Evolutionary conservation across 345 rosid species (phyloP).

Genomic region (Corchorus olitorius): DNA sequence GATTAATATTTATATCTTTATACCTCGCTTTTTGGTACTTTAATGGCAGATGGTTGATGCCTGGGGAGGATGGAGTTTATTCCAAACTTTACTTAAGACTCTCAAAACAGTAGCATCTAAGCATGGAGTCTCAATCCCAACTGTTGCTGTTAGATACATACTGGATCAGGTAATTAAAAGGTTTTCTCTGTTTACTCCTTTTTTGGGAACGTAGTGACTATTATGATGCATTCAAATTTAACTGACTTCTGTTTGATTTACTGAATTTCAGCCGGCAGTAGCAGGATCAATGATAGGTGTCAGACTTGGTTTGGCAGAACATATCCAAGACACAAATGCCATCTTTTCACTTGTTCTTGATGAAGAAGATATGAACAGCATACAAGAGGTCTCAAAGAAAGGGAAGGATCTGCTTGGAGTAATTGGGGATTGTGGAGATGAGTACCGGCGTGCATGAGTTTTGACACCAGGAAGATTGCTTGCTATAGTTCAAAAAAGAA

Average conservation of each 20-base stretch:
- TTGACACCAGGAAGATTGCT: neutral
- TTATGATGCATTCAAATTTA: neutral
- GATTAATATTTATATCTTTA: neutral
- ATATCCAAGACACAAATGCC: constrained; percentile 67
- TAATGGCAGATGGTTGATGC: constrained; percentile 86
- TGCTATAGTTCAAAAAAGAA: neutral
- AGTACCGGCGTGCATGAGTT: constrained; percentile 61
- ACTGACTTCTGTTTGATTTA: neutral
- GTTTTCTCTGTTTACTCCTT: neutral
- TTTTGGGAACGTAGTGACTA: neutral
- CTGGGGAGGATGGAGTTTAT: constrained; percentile 96
- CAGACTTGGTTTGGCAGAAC: constrained; percentile 81
- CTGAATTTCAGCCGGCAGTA: constrained; percentile 63
- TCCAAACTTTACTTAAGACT: constrained; percentile 74
- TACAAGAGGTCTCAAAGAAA: constrained; percentile 52
- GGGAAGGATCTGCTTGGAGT: constrained; percentile 79
- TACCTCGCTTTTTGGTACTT: neutral
- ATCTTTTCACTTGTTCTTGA: constrained; percentile 76
- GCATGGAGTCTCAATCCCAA: constrained; percentile 85
- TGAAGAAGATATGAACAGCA: constrained; percentile 73
- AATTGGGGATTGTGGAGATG: constrained; percentile 97
- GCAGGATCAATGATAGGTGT: constrained; percentile 97
- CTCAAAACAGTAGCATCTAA: constrained; percentile 68
- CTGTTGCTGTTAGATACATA: constrained; percentile 85
- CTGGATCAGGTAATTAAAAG: constrained; percentile 68